Conservation (phyloP, 2,329 filamentous ascomycete species). For the Xylaria sp. region DNA sequence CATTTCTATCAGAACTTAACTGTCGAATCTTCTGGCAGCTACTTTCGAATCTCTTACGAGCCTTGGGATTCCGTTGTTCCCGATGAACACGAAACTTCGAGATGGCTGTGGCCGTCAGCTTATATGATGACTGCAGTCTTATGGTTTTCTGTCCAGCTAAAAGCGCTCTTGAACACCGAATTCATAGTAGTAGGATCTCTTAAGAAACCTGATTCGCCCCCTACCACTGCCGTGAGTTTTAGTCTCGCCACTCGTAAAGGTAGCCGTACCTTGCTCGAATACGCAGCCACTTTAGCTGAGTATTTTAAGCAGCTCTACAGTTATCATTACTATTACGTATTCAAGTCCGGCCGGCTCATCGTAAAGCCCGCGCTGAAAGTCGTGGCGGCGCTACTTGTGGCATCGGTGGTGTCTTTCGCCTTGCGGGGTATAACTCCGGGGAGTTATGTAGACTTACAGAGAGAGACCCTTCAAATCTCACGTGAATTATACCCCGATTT, state of each 20-base stretch:
- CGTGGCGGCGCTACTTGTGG: constrained; percentile 3
- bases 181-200: background rate
- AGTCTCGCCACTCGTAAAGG: background rate
- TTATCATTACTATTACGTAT: constrained; percentile 29
- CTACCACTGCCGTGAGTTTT: background rate
- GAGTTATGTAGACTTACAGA: background rate
- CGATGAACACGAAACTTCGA: background rate
- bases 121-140: constrained; percentile 22
- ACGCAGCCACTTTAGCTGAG: constrained; percentile 18
- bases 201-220: constrained; percentile 1
- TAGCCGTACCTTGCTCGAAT: constrained; percentile 3
- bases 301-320: constrained; percentile 11
- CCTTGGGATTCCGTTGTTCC: background rate
- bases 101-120: constrained; percentile 13
- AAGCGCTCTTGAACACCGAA: background rate
- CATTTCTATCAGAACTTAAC: background rate
- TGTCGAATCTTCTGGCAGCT: background rate
- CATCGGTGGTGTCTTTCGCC: background rate
- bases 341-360: constrained; percentile 12
- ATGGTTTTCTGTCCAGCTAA: constrained; percentile 10
- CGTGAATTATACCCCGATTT: constrained; percentile 4
- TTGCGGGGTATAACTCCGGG: constrained; percentile 20
- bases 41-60: background rate
- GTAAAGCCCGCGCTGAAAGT: constrained; percentile 15
- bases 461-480: constrained; percentile 18